These are phyloP conservation scores for Durio zibethinus DNA, from an alignment of 345 rosid genomes.

Conservation along the genomic window DNA sequence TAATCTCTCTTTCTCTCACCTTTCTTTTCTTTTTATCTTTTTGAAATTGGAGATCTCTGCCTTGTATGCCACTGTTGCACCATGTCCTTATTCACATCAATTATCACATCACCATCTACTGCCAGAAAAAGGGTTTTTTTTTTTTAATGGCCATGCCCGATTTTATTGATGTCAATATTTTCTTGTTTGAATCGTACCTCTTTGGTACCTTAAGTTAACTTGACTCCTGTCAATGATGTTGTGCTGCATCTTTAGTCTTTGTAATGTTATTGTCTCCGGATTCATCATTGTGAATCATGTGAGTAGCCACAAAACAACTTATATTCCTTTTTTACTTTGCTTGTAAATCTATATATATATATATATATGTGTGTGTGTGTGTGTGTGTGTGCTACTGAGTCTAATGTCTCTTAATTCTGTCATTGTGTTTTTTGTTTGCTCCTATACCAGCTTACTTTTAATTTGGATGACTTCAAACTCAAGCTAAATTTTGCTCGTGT, in stretches of 20 bases:
- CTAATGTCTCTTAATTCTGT: neutral
- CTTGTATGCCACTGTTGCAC: neutral
- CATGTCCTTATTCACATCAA: neutral
- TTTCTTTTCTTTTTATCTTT: too few relatives aligned
- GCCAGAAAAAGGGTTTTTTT: neutral
- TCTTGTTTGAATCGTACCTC: neutral
- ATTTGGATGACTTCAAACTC: neutral
- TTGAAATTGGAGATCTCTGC: too few relatives aligned
- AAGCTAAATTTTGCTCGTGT: neutral
- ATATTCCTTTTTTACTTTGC: too few relatives aligned
- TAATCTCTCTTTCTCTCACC: too few relatives aligned
- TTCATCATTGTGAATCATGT: neutral
- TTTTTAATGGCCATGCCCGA: neutral
- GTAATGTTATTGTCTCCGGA: neutral
- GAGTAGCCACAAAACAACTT: neutral
- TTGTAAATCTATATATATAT: neutral
- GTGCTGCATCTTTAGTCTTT: neutral
- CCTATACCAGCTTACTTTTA: neutral
- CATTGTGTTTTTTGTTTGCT: slow-evolving; percentile 3
- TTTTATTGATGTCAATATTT: neutral
- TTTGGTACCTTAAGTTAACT: neutral
- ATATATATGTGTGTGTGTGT: too few relatives aligned
- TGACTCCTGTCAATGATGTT: neutral
- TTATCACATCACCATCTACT: neutral
- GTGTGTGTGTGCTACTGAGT: neutral